Conservation (phyloP, 345 rosid species). For the Luvunga scandens region DNA sequence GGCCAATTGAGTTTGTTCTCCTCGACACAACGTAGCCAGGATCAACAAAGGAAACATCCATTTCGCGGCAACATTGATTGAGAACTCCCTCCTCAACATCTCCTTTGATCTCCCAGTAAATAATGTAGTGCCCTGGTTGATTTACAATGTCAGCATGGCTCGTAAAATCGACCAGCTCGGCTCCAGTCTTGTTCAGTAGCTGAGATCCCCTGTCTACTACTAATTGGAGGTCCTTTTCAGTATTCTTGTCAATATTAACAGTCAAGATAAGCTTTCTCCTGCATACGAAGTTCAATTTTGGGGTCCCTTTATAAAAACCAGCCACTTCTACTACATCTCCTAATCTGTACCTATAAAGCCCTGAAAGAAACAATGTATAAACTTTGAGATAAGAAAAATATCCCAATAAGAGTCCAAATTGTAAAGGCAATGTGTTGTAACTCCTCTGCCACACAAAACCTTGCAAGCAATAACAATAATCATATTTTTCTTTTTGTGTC, state of each 20-base stretch:
- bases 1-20: constrained; percentile 71
- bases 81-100: constrained; percentile 66
- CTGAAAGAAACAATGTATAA: constrained; percentile 26
- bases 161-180: constrained; percentile 83
- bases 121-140: constrained; percentile 79
- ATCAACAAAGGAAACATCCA: constrained; percentile 79
- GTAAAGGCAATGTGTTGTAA: not conserved
- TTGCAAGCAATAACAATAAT: not conserved
- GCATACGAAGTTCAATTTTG: constrained; percentile 83
- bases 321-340: constrained; percentile 93
- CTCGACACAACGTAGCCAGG: constrained; percentile 84
- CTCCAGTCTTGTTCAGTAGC: constrained; percentile 44
- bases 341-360: constrained; percentile 72
- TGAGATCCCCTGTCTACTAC: constrained; percentile 69
- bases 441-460: constrained; percentile 9
- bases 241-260: constrained; percentile 92
- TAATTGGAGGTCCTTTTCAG: constrained; percentile 83
- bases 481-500: not conserved
- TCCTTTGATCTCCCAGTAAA: constrained; percentile 90
- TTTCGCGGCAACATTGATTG: constrained; percentile 62
- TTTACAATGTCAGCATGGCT: constrained; percentile 63
- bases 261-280: constrained; percentile 78
- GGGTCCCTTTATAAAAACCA: constrained; percentile 72
- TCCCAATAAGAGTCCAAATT: not conserved
- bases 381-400: not conserved